phyloP scores from a whole-genome alignment of 2,329 filamentous ascomycete genomes.

The Aspergillus aculeatinus region DNA sequence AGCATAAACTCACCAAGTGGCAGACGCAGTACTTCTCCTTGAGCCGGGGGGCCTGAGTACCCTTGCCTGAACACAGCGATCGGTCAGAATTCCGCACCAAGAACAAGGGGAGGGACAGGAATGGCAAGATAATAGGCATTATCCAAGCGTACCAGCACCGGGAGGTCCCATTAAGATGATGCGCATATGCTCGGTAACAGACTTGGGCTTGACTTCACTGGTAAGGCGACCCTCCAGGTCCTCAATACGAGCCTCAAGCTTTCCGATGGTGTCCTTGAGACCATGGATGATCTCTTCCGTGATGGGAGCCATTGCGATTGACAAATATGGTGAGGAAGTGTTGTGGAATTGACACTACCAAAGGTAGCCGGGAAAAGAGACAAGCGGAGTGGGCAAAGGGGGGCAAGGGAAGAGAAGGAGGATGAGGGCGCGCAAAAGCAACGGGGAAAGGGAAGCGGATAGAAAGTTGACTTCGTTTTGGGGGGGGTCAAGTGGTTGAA shows the following conservation, averaged over 20 bases:
- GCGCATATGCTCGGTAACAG: constrained; percentile 67
- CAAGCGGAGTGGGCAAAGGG: constrained; percentile 16
- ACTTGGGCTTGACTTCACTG: constrained; percentile 50
- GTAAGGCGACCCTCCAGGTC: constrained; percentile 74
- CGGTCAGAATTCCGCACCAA: constrained; percentile 20
- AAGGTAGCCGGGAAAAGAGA: constrained; percentile 19
- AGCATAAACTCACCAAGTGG: constrained; percentile 71
- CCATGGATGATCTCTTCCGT: constrained; percentile 76
- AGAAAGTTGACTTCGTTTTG: constrained; percentile 20
- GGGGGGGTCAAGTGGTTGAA: constrained; percentile 9
- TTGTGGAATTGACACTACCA: constrained; percentile 8
- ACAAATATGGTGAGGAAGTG: constrained; percentile 26
- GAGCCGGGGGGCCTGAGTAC: constrained; percentile 95
- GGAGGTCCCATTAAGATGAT: constrained; percentile 98
- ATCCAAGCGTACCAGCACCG: constrained; percentile 71
- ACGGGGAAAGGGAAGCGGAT: constrained; percentile 30
- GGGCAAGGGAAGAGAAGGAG: constrained; percentile 17
- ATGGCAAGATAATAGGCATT: background rate
- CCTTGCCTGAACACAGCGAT: constrained; percentile 70
- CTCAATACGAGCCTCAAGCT: constrained; percentile 82
- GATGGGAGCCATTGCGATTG: constrained; percentile 74
- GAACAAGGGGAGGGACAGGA: background rate
- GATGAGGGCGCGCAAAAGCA: constrained; percentile 15
- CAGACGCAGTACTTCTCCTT: constrained; percentile 98
- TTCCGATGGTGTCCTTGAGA: constrained; percentile 78